A percentile compares a stretch with the other conserved stretches of the same genome.
Conservation (phyloP, 768 basidiomycete genomes). For the Leucosporidium yakuticum region DNA sequence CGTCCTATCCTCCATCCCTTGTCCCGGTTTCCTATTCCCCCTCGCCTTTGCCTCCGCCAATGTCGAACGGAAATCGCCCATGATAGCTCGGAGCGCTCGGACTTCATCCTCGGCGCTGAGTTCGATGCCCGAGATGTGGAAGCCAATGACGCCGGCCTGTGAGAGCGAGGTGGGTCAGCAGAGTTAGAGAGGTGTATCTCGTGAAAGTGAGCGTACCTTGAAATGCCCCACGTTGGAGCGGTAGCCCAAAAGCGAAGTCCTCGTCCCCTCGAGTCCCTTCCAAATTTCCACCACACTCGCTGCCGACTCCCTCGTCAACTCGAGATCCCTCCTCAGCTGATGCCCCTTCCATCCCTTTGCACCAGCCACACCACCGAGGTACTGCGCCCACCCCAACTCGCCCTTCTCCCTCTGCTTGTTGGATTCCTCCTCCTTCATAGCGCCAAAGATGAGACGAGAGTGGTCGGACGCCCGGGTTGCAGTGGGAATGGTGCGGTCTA, state of each 20-base stretch:
- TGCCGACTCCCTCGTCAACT: conserved; percentile 31
- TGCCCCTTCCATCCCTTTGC: conserved; percentile 25
- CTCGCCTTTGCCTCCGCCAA: conserved; percentile 25
- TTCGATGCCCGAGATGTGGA: conserved; percentile 29
- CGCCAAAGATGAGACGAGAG: conserved; percentile 24
- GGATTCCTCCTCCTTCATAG: conserved; percentile 17
- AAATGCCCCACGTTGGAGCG: conserved; percentile 20
- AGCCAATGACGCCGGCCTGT: conserved; percentile 38
- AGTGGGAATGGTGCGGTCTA: conserved; percentile 36
- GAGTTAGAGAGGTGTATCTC: not conserved
- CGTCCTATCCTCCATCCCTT: no score
- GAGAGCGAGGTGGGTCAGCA: not conserved
- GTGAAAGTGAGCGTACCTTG: conserved; percentile 20
- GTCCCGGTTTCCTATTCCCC: no score
- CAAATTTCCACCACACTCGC: conserved; percentile 25
- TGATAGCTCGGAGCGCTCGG: conserved; percentile 19
- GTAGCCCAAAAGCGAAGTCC: conserved; percentile 30
- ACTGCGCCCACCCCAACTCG: conserved; percentile 23
- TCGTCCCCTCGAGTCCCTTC: conserved; percentile 34
- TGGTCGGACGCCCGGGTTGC: conserved; percentile 34
- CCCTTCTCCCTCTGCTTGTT: conserved; percentile 7
- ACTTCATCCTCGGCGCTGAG: conserved; percentile 38
- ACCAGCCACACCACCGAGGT: conserved; percentile 16
- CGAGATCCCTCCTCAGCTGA: conserved; percentile 33
- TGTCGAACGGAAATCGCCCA: conserved; percentile 32